Evolutionary conservation across 2,329 filamentous ascomycete species (phyloP).

Genomic region (Diaporthe sp.): DNA sequence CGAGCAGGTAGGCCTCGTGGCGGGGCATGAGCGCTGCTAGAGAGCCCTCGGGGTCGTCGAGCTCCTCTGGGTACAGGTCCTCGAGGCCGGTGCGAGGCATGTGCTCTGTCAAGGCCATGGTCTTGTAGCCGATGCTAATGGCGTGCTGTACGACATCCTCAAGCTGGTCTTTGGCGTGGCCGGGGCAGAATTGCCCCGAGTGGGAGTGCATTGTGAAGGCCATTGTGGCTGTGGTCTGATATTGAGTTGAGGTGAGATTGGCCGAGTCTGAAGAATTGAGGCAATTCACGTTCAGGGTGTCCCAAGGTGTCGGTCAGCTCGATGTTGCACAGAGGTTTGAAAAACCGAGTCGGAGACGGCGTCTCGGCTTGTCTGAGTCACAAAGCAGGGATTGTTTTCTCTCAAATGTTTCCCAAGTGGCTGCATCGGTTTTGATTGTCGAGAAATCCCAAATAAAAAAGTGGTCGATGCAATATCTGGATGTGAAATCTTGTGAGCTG

Average conservation of each 20-base stretch:
- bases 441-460: not conserved
- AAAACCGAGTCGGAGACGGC: not conserved
- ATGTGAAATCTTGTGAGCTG: not conserved
- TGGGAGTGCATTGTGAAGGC: conserved; percentile 98
- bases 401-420: not conserved
- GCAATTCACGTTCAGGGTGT: not conserved
- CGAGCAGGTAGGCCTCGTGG: conserved; percentile 78
- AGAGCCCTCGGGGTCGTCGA: conserved; percentile 59
- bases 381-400: not conserved
- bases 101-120: conserved; percentile 92
- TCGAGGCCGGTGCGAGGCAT: conserved; percentile 81
- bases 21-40: conserved; percentile 62
- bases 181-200: conserved; percentile 95
- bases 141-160: conserved; percentile 86
- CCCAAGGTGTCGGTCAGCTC: not conserved
- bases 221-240: conserved; percentile 62
- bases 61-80: conserved; percentile 94
- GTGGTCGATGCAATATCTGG: not conserved
- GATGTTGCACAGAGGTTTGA: not conserved
- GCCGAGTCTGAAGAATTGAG: not conserved
- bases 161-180: conserved; percentile 86
- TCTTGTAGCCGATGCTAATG: conserved; percentile 80
- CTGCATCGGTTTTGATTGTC: conserved; percentile 1
- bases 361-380: conserved; percentile 1
- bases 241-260: not conserved